Evolutionary conservation across 306 rosid genomes (phyloP), one percentile per base, ranked within the genome.

Genomic region (Glycine soja): DNA sequence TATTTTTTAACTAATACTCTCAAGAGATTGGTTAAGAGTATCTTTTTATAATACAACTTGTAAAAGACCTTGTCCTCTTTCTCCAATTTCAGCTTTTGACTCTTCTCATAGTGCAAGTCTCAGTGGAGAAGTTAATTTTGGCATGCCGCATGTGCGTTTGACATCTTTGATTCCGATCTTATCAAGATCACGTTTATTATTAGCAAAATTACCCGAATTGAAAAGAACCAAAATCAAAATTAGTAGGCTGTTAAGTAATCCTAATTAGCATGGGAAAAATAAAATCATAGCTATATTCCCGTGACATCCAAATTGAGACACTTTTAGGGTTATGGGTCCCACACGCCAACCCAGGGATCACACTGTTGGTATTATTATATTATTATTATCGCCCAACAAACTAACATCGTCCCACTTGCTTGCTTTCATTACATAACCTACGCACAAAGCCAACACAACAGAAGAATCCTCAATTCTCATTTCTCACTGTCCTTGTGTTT

Each of bases 321-420:
- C 3, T 46, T 8, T 66, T 64, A 18, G 3, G 38, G 16, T 38
- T 3, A 3, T 73, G 84, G 90, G 84, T 32, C 87, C 92, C 85
- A 83, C 85, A 77, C 65, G 45, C 91, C 89, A 81, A 82, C 84
- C 76, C 2, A 8, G 64, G 53, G 65, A 12, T 82, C 50, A 8
- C 56, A 32, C 57, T 76, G 4, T 47, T 66, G 7, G 2, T 11
- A 74, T 64, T 74, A 10, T 51, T 32, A 10, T 57, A 4, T 45
- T 19, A 9, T 9, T 18, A 76, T 46, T 11, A 30, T 47, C 3
- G 6, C 14, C 24, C 7, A 82, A 48, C 40, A 74, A 80, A 78
- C 79, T 75, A 24, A 73, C 79, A 80, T 51, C 46, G 38, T 78
- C 83, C 81, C 19, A 64, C 85, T 79, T 57, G 68, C 79, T 18